Evolutionary conservation across 305 asterid species (phyloP), one percentile per base, ranked within the genome.

Genomic region (Fraxinus floribunda): DNA sequence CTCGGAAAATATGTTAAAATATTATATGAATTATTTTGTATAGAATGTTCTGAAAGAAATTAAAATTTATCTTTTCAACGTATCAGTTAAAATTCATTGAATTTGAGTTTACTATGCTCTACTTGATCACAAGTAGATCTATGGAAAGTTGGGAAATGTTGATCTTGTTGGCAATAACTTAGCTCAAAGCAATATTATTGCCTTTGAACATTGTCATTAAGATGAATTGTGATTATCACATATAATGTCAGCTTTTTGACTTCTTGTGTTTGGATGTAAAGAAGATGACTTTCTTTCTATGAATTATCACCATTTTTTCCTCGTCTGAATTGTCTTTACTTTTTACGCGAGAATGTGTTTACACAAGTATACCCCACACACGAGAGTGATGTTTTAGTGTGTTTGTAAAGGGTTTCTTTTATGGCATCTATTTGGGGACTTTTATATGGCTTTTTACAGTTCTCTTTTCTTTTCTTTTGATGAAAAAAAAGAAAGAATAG

Each of bases 361-460:
- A 22, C 70, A 2, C 70, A 60, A n/a, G 70, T n/a, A 60, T 20
- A 20, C n/a, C n/a, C 11, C 32, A 0, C 71, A 22, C 26, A 7
- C 5, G 15, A 62, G 71, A 62, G 68, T 49, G 60, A 15, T 20
- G 0, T 3, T 15, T 46, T 13, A 46, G 57, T 15, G 6, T 46
- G 57, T 46, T 46, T 46, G 57, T 46, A 46, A 15, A 46, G 57
- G 18, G 5, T 46, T 30, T 30, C 74, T 11, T 49, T 49, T 26
- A 2, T 32, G 6, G 64, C 82, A 62, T 36, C 86, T 71, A 78
- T 83, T 46, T 22, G 52, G 30, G 7, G 9, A 8, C 84, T 80
- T 84, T 74, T 71, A 77, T 73, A 7, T 81, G 76, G 38, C 88
- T 80, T 49, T 44, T 73, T 64, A 34, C 77, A 77, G 78, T 80